Evolutionary conservation across 2,329 filamentous ascomycete genomes (phyloP), one percentile per base, ranked within the genome.

Genomic region (Aureobasidium pullulans): DNA sequence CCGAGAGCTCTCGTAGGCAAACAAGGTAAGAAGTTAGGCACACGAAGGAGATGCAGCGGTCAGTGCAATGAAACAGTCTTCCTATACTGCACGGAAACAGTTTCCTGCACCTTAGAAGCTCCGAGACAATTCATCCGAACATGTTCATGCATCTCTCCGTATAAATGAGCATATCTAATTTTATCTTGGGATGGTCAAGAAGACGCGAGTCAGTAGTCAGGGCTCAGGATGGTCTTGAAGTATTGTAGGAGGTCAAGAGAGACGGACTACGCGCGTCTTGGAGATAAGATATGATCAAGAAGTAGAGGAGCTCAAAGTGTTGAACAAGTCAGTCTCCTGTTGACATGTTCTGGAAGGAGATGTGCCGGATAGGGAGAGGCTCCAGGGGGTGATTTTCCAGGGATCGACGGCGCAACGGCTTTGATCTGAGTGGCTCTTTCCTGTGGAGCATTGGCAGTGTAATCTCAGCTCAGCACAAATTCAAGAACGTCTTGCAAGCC

Each of bases 401-500:
- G 28, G 19, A 43, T 42, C 31, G 36, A 43, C 23, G 44, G 37
- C 49, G 29, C 39, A 56, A 56, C 52, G 52, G 52, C 11, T 28
- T 16, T 19, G 37, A 39, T 53, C 36, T 56, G 29, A n/a, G 29
- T 23, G 52, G 40, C 52, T 37, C 50, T 43, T 28, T 16, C 40
- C 29, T 40, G 52, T 37, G 52, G 52, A 46, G 52, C 52, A 46
- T 37, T 56, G 40, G 15, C 52, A 56, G 46, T 36, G 39, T 46
- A 56, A 54, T 54, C 37, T 54, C 50, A 54, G 37, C 50, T 54
- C 37, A 43, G 15, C 28, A 43, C 39, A 53, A 32, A 34, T 54
- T 34, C 50, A 54, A 4, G 37, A 42, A 42, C 29, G 37, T 42
- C 39, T 19, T 54, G 28, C 15, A 23, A 34, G 39, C 7, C 50